Conservation (phyloP, 2,329 filamentous ascomycete species). For the Aspergillus luchuensis region DNA sequence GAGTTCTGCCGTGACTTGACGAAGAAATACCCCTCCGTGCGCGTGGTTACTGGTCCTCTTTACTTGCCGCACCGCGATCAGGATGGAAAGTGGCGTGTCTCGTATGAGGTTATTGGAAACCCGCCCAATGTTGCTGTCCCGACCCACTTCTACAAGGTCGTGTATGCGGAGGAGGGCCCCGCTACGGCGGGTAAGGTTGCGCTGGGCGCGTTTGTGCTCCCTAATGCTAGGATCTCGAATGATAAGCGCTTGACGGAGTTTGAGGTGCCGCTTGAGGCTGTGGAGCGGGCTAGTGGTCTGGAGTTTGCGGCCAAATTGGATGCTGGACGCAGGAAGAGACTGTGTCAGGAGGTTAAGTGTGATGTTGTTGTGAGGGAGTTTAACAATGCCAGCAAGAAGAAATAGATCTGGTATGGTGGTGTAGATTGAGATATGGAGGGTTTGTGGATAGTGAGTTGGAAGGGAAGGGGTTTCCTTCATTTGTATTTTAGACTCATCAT, state of each 20-base stretch:
- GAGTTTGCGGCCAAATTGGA: constrained; percentile 87
- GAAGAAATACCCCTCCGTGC: constrained; percentile 76
- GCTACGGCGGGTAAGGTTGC: constrained; percentile 70
- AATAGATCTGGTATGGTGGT: constrained; percentile 9
- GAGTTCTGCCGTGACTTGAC: constrained; percentile 91
- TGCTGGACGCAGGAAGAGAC: constrained; percentile 68
- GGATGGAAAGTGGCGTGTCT: constrained; percentile 94
- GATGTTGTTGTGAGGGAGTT: constrained; percentile 81
- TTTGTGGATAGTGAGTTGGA: not conserved
- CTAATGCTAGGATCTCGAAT: constrained; percentile 87
- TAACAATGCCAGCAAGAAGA: constrained; percentile 57
- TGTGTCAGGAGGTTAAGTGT: constrained; percentile 87
- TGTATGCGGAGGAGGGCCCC: constrained; percentile 84
- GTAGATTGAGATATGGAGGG: not conserved
- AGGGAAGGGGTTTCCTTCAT: not conserved
- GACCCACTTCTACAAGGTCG: constrained; percentile 99
- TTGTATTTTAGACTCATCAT: not conserved
- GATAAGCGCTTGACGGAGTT: constrained; percentile 86
- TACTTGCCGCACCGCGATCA: constrained; percentile 86
- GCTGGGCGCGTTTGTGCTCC: constrained; percentile 90
- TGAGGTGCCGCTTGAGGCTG: constrained; percentile 88
- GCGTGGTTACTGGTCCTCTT: constrained; percentile 89
- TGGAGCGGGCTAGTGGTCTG: constrained; percentile 88
- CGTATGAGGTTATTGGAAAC: constrained; percentile 91
- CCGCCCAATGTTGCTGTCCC: constrained; percentile 94